Conservation (phyloP, 345 rosid genomes). For the Pistacia vera region DNA sequence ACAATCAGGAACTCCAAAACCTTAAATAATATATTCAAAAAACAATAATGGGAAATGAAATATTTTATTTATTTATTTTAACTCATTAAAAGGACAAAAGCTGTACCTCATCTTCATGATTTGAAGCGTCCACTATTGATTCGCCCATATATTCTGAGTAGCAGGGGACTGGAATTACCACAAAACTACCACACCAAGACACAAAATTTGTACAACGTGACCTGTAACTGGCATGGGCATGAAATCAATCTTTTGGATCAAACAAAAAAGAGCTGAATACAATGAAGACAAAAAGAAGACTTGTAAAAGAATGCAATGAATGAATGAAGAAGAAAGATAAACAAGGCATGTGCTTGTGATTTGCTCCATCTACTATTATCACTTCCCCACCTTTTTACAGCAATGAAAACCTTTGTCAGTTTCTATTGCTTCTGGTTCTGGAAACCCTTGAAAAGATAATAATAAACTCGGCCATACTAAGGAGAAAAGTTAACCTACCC, state of each 20-base stretch:
- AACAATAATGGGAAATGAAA: constrained; percentile 23
- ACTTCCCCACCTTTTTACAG: constrained; percentile 22
- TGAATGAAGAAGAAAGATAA: constrained; percentile 27
- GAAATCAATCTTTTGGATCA: constrained; percentile 25
- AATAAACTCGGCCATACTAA: constrained; percentile 30
- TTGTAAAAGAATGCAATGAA: constrained; percentile 13
- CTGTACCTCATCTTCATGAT: constrained; percentile 55
- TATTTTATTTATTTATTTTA: constrained; percentile 19
- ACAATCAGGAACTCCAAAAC: constrained; percentile 16
- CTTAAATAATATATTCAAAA: constrained; percentile 21
- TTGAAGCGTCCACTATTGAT: constrained; percentile 46
- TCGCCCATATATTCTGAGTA: constrained; percentile 55
- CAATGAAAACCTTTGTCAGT: constrained; percentile 33
- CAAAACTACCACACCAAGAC: constrained; percentile 25
- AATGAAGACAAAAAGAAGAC: constrained; percentile 36
- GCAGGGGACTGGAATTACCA: constrained; percentile 28
- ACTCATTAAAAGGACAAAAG: constrained; percentile 35
- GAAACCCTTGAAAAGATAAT: constrained; percentile 27
- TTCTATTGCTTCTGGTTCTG: constrained; percentile 38
- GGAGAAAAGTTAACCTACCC: constrained; percentile 18
- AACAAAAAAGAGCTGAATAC: constrained; percentile 14
- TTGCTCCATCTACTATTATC: constrained; percentile 6
- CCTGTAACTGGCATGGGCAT: constrained; percentile 22
- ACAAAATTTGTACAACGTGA: constrained; percentile 10
- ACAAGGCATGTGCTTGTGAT: constrained; percentile 36